Base-by-base conservation (phyloP, 1,139 yeast species). In the Arxiozyma heterogenica region DNA sequence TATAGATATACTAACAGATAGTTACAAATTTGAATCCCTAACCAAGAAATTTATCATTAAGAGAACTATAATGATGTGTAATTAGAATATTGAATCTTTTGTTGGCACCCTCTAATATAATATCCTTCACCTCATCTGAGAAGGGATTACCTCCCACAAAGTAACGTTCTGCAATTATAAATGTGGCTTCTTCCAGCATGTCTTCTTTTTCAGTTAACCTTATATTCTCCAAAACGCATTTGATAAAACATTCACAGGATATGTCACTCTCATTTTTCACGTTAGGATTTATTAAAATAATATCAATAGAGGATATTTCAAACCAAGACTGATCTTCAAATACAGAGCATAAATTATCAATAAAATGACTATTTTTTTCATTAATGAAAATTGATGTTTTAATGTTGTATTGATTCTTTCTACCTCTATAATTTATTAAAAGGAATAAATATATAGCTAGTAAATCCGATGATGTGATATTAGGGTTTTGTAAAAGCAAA, bases 381-480 rank as follows among this genome's bases (percentile, higher is more conserved):
- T 64, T 62, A 39, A 61, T 53, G 44, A 59, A 64, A 20, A 66
- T 59, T 2, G 59, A 56, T 5, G 59, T 57, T 4, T 51, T 54
- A 1, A 60, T 49, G 20, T 50, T 53, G 50, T 57, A 56, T 4
- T 57, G 55, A 34, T 52, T 55, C 15, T 53, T 56, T 1, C 53
- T 51, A 20, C 57, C 57, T 25, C 59, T 57, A 45, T 61, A 57
- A 39, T 59, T 58, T 7, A 65, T 59, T 34, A 62, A 47, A 6
- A 66, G 52, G 17, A 64, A 53, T 12, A 64, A 20, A 51, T 63
- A 63, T 18, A 66, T 44, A 5, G 67, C 62, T 30, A 65, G 55
- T 47, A 61, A 60, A 51, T 66, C 69, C 1, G 70, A 65, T 6
- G 63, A 57, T 4, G 63, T 55, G 47, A 65, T 45, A 39, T 57